phyloP scores from a whole-genome alignment of 2,329 filamentous ascomycete species.

The Clonostachys chloroleuca region DNA sequence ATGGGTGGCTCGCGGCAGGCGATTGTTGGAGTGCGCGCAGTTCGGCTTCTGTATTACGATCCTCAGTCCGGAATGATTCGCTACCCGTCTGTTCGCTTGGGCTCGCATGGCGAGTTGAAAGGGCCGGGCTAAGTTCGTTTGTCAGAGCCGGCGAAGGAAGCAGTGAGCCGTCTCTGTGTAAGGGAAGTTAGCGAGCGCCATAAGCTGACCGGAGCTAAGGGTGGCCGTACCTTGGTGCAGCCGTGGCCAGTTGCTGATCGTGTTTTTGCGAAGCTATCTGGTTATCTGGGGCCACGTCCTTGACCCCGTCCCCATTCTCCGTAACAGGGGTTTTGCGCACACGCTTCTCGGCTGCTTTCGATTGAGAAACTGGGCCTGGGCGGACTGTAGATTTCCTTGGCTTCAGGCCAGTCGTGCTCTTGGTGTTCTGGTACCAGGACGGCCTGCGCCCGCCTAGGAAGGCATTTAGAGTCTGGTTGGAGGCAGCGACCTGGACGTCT shows the following conservation, averaged over 20 bases:
- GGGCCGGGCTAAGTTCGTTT: constrained; percentile 49
- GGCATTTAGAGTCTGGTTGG: constrained; percentile 33
- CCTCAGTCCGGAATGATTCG: too few species aligned
- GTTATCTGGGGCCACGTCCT: background rate
- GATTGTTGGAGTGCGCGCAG: too few species aligned
- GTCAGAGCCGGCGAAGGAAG: constrained; percentile 61
- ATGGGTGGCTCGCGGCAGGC: too few species aligned
- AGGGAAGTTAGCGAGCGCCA: background rate
- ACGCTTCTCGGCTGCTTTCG: background rate
- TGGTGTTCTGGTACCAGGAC: constrained; percentile 15
- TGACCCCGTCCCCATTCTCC: background rate
- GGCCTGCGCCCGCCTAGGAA: constrained; percentile 28
- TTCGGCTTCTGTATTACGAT: too few species aligned
- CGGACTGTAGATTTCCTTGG: background rate
- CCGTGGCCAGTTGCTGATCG: background rate
- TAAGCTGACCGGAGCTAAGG: too few species aligned
- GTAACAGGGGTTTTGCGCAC: background rate
- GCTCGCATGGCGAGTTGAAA: constrained; percentile 25
- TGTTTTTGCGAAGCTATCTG: background rate
- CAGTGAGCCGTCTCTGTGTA: constrained; percentile 18
- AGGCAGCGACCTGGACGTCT: constrained; percentile 23
- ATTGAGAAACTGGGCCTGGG: background rate
- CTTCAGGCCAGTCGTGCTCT: background rate
- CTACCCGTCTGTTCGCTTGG: constrained; percentile 10
- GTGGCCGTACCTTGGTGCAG: too few species aligned